Conservation (phyloP, 345 rosid genomes). For the Populus ilicifolia region DNA sequence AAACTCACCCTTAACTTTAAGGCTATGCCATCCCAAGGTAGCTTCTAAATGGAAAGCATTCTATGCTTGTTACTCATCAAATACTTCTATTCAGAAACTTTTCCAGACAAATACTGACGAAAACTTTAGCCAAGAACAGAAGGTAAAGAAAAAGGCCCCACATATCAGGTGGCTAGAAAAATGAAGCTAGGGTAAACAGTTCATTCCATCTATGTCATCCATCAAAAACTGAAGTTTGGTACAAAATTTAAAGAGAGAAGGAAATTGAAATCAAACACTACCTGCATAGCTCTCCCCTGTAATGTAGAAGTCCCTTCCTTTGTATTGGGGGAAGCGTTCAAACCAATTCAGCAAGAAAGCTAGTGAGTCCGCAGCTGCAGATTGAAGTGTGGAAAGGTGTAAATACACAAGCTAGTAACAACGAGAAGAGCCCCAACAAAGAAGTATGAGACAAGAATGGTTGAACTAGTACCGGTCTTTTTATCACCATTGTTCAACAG, state of each 20-base stretch:
- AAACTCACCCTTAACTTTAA: too few species aligned
- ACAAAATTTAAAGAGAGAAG: background rate
- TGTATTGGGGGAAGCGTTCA: conserved; percentile 83
- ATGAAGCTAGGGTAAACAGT: background rate
- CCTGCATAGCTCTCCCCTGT: conserved; percentile 94
- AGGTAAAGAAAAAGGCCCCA: background rate
- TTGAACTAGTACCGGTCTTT: conserved; percentile 50
- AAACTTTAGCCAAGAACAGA: background rate
- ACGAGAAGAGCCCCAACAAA: background rate
- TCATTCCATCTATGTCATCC: background rate
- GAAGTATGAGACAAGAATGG: conserved; percentile 15
- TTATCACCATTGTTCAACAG: conserved; percentile 38
- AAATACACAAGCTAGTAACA: conserved; percentile 4
- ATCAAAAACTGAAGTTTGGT: background rate
- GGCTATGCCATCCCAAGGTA: too few species aligned
- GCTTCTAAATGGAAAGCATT: background rate
- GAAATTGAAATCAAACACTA: conserved; percentile 14
- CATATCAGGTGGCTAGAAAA: background rate
- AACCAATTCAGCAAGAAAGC: conserved; percentile 75
- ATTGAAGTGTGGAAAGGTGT: conserved; percentile 13
- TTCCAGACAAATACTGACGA: too few species aligned
- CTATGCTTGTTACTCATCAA: background rate
- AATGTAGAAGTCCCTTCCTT: conserved; percentile 82
- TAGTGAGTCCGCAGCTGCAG: conserved; percentile 72
- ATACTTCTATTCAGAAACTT: background rate